Evolutionary conservation across 2,329 filamentous ascomycete species (phyloP).

Genomic region (Sclerotiophoma versabilis): DNA sequence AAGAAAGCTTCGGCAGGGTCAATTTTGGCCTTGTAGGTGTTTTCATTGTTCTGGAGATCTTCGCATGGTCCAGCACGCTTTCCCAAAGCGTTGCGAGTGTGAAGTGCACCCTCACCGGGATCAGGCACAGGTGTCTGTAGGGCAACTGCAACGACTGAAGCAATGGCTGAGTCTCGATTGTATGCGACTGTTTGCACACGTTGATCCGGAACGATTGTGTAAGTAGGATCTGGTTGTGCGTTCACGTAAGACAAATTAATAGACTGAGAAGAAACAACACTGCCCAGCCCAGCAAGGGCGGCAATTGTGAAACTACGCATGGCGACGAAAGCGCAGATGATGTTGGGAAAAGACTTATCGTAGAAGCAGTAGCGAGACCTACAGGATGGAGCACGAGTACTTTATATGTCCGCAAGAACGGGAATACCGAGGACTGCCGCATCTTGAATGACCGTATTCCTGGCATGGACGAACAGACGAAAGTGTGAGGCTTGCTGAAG

Average conservation of each 20-base stretch:
- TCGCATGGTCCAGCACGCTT: neutral
- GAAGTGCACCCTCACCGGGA: neutral
- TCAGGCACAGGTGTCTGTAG: neutral
- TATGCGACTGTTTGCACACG: constrained; percentile 3
- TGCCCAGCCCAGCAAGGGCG: constrained; percentile 2
- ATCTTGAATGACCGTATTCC: neutral
- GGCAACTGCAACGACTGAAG: neutral
- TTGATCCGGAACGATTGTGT: neutral
- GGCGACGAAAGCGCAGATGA: neutral
- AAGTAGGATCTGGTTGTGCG: neutral
- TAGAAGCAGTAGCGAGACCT: too few relatives aligned
- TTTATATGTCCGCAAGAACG: neutral
- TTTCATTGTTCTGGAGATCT: neutral
- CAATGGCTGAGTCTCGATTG: neutral
- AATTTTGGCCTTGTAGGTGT: constrained; percentile 1
- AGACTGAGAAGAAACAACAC: neutral
- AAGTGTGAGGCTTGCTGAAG: neutral
- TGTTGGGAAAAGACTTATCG: neutral
- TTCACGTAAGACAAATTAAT: neutral
- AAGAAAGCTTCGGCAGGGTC: neutral
- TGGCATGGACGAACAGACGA: neutral
- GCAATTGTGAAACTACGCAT: neutral
- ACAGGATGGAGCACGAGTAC: neutral
- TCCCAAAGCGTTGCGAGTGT: neutral
- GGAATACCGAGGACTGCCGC: neutral